Evolutionary conservation across 2,329 filamentous ascomycete genomes (phyloP).

Genomic region (Dryadomyces quercus-mongolicae): DNA sequence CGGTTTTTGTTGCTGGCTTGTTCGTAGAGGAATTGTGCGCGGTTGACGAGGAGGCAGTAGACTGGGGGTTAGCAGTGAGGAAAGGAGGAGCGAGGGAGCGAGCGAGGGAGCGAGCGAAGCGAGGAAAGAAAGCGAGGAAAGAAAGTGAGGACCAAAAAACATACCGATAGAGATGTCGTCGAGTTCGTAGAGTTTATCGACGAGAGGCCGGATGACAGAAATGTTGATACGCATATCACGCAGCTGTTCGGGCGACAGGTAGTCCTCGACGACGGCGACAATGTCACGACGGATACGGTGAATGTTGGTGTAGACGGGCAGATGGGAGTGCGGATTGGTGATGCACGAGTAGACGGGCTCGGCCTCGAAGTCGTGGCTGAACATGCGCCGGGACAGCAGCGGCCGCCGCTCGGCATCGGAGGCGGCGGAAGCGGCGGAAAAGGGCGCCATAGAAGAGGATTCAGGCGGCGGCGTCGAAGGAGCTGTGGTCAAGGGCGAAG

Average conservation of each 20-base stretch:
- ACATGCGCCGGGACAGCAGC: constrained; percentile 19
- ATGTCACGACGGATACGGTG: constrained; percentile 58
- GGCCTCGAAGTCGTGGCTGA: constrained; percentile 23
- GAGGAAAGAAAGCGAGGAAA: not conserved
- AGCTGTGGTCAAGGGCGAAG: too few species aligned
- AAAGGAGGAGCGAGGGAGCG: constrained; percentile 1
- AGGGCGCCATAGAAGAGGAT: not conserved
- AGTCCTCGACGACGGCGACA: constrained; percentile 49
- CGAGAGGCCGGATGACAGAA: constrained; percentile 64
- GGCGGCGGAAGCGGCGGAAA: not conserved
- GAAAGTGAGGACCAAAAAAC: not conserved
- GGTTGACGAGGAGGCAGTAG: constrained; percentile 74
- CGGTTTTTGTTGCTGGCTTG: constrained; percentile 64
- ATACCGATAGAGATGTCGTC: constrained; percentile 66
- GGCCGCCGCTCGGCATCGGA: constrained; percentile 8
- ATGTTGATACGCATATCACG: constrained; percentile 73
- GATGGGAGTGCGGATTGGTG: constrained; percentile 44
- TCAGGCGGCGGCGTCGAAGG: not conserved
- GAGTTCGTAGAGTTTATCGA: constrained; percentile 71
- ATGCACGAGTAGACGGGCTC: constrained; percentile 39
- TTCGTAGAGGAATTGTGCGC: constrained; percentile 66
- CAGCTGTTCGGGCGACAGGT: constrained; percentile 60
- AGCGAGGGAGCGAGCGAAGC: not conserved
- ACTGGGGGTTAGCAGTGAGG: constrained; percentile 27
- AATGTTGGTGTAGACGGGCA: constrained; percentile 69